Evolutionary conservation across 441 rosid species (phyloP), one percentile per base, ranked within the genome.

Genomic region (Dalechampia spathulata): DNA sequence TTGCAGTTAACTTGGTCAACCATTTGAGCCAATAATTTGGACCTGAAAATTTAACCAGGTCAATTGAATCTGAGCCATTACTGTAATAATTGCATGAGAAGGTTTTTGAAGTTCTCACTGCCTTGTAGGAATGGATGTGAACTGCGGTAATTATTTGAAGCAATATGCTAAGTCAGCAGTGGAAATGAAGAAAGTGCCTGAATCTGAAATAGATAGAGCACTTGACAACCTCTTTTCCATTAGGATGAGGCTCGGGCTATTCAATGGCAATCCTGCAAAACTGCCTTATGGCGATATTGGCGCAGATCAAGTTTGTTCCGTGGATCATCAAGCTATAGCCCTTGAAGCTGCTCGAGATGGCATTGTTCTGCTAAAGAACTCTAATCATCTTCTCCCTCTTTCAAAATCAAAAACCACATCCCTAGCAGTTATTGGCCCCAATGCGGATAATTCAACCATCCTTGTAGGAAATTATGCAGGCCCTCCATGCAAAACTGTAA

Each of bases 401-500:
- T 70, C 85, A 7, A 66, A 71, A 49, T 60, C 48, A 27, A 84
- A 49, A 45, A 83, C 78, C 75, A 81, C 46, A 12, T 74, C 86
- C 0, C 48, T 92, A 1, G 96, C 97, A 6, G 86, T 92, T 15
- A 72, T 89, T 11, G 99, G 99, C 16, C 97, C 96, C 0, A 86
- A 92, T 25, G 75, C 95, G 2, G 68, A 92, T 49, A 82, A 69
- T 28, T 77, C 90, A 1, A 58, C 62, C 26, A 82, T 85, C 7
- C 83, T 89, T 85, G 72, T 86, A 9, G 97, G 99, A 25, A 92
- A 92, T 50, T 92, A 92, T 36, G 99, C 99, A 7, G 99, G 96
- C 19, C 71, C 84, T 67, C 90, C 93, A 37, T 88, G 98, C 65
- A 84, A 78, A 47, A 79, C 83, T 49, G 78, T 90, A 0, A 74